Conservation (phyloP, 2,329 filamentous ascomycete genomes). For the Bipolaris oryzae region DNA sequence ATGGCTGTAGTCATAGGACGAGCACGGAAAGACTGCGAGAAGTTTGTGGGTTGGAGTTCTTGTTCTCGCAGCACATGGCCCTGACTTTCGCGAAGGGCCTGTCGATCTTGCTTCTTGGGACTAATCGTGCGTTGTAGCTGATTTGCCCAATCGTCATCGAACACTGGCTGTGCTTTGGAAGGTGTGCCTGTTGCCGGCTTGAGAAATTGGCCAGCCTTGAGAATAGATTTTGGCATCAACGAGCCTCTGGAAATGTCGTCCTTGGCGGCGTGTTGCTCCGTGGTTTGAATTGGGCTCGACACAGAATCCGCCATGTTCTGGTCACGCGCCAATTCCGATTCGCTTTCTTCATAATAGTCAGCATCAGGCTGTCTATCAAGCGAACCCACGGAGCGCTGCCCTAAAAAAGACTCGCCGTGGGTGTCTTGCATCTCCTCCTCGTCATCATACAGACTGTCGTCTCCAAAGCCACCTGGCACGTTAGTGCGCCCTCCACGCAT, state of each 20-base stretch:
- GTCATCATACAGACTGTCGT: conserved; percentile 59
- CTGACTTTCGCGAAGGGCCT: conserved; percentile 70
- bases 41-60: conserved; percentile 44
- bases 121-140: conserved; percentile 94
- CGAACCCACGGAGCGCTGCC: conserved; percentile 85
- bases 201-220: conserved; percentile 51
- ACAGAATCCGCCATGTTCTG: conserved; percentile 81
- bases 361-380: conserved; percentile 66
- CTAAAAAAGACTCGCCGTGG: conserved; percentile 80
- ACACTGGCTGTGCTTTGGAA: conserved; percentile 58
- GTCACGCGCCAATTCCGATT: conserved; percentile 75
- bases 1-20: conserved; percentile 85
- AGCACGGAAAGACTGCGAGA: conserved; percentile 35
- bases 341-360: conserved; percentile 63
- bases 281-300: conserved; percentile 73
- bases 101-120: conserved; percentile 87
- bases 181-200: conserved; percentile 56
- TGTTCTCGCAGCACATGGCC: conserved; percentile 61
- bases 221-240: conserved; percentile 55
- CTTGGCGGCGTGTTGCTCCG: conserved; percentile 66
- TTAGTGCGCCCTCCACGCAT: conserved; percentile 55
- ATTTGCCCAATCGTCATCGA: conserved; percentile 88
- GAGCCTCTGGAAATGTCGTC: conserved; percentile 41
- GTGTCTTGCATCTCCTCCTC: conserved; percentile 62
- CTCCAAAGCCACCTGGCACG: conserved; percentile 82